Evolutionary conservation across 2,329 filamentous ascomycete genomes (phyloP), one percentile per base, ranked within the genome.

Genomic region (Xylariaceae sp.): DNA sequence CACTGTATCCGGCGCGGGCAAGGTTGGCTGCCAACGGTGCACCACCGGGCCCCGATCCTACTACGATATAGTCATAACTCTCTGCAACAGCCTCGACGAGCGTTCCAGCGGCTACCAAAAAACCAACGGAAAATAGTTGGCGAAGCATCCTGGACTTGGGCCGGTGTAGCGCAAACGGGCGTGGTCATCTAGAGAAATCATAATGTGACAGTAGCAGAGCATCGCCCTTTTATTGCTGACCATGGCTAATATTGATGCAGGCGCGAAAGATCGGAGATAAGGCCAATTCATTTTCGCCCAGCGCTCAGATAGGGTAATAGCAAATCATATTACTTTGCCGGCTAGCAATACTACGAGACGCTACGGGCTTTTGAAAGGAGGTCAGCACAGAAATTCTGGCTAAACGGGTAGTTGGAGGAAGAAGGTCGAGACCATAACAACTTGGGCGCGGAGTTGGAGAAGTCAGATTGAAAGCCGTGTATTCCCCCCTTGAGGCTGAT

Each of bases 21-120:
- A 85, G 76, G 49, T 82, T 77, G 37, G 78, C 77, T 29, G 82
- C 80, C n/a, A 84, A 67, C 23, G 81, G 80, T 29, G 77, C 80
- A 44, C 82, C 82, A 23, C 81, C 82, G 8, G 82, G 74, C n/a
- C 82, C 82, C 8, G 79, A 82, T 7, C 82, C 82, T 11, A 85
- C 80, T n/a, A 85, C 74, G 36, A 85, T 75, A 43, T 71, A 71
- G 51, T 71, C 68, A 51, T 70, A 71, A n/a, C 44, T 62, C 45
- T 58, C 50, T 7, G 44, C 60, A 6, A 12, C 51, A n/a, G 62
- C 36, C 19, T 61, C 50, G 41, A 45, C 62, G 11, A 60, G 21
- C 37, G 54, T 59, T 34, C 45, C 51, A 8, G 55, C 55, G 34
- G 48, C 59, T 53, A 60, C 46, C 23, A 65, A 45, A 17, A 69